Base-by-base conservation (phyloP, 164 flowering plant species). In the Magnolia officinalis region DNA sequence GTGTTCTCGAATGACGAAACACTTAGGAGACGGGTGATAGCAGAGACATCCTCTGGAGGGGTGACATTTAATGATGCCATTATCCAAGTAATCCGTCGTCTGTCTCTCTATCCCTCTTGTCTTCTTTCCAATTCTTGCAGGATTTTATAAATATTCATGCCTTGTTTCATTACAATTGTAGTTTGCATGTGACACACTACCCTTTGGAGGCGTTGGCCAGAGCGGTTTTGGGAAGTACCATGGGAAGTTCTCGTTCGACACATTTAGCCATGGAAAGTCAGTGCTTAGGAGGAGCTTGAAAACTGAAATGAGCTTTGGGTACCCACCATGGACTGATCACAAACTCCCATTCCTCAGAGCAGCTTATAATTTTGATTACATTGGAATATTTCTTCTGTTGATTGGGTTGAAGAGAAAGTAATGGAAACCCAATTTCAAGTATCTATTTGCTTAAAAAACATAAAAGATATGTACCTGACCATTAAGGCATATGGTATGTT, bases 151-250 rank as follows among this genome's bases (percentile, higher is more conserved):
- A 55, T 11, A 55, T 16, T 29, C 7, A 5, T 68, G 71, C 16
- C 8, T 26, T 37, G 71, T 68, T 18, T 68, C 49, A 68, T 68
- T 68, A 68, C 71, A 18, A 26, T 24, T 85, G 88, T 88, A 95
- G 98, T 93, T 80, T 76, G 0, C 88, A 16, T 84, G 89, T 59
- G 98, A 93, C 59, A 70, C 75, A 0, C 49, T 96, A 23, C 97
- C 98, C 1, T 96, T 96, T 75, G 98, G 98, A 80, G 99, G 99
- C 0, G 92, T 94, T 7, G 98, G 95, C 1, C 80, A 85, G 72
- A 94, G 99, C 58, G 98, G 99, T 0, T 81, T 90, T 19, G 97
- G 99, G 19, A 86, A 88, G 80, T 96, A 92, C 77, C 99, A 94
- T 73, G 99, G 98, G 71, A 94, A 91, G 86, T 91, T 86, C 79